These are phyloP conservation scores for Purpureocillium lavendulum DNA, from an alignment of 2,329 filamentous ascomycete species.

Conservation along the genomic window DNA sequence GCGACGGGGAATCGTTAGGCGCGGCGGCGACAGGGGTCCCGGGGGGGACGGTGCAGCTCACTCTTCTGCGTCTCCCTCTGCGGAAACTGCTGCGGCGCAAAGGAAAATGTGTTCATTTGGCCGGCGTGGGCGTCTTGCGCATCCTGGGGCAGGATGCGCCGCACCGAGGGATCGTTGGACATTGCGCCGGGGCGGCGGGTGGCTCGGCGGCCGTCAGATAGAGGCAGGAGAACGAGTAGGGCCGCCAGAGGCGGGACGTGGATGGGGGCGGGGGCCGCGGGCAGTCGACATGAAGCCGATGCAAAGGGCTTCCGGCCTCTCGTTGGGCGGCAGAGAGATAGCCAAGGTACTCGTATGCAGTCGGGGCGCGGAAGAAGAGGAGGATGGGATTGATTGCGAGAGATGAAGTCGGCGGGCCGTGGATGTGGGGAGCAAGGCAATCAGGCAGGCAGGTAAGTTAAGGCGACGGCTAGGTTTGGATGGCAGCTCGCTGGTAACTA, in stretches of 20 bases:
- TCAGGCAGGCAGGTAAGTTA: too few relatives aligned
- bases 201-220: not conserved
- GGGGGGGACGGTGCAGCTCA: constrained; percentile 32
- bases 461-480: too few relatives aligned
- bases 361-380: constrained; percentile 3
- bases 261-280: not conserved
- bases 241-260: not conserved
- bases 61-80: constrained; percentile 74
- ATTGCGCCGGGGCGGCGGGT: constrained; percentile 30
- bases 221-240: not conserved
- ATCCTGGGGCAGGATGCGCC: constrained; percentile 58
- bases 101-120: constrained; percentile 63
- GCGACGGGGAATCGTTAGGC: constrained; percentile 20
- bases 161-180: constrained; percentile 52
- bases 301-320: constrained; percentile 1
- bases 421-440: too few relatives aligned
- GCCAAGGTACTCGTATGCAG: too few relatives aligned
- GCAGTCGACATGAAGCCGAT: constrained; percentile 21
- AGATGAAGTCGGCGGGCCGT: too few relatives aligned
- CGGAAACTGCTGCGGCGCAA: constrained; percentile 52
- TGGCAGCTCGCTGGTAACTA: too few relatives aligned
- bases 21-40: not conserved
- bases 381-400: not conserved
- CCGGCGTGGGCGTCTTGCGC: constrained; percentile 35
- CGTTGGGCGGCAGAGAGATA: too few relatives aligned